Evolutionary conservation across 2,329 filamentous ascomycete genomes (phyloP).

Genomic region (Pseudogymnoascus sp.): DNA sequence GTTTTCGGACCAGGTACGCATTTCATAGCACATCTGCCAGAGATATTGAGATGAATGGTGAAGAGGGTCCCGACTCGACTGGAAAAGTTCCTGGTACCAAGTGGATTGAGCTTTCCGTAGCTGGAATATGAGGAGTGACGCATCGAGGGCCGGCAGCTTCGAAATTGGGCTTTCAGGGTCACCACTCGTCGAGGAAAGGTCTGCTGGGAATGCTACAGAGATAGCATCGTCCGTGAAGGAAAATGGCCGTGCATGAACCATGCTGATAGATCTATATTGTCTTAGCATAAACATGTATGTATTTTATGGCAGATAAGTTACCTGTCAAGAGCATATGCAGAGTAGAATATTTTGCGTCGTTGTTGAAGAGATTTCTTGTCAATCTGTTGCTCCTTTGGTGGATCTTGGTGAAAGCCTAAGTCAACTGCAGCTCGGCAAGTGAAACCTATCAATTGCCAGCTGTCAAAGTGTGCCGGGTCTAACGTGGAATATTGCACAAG

Average conservation of each 20-base stretch:
- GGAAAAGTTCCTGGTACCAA: slow-evolving; percentile 85
- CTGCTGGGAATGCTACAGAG: slow-evolving; percentile 67
- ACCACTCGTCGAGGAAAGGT: slow-evolving; percentile 21
- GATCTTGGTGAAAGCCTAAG: slow-evolving; percentile 87
- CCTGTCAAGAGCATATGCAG: slow-evolving; percentile 83
- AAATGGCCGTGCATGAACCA: slow-evolving; percentile 79
- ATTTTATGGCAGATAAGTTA: slow-evolving; percentile 32
- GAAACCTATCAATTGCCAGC: slow-evolving; percentile 88
- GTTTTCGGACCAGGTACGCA: slow-evolving; percentile 74
- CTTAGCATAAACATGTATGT: slow-evolving; percentile 13
- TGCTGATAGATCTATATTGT: slow-evolving; percentile 63
- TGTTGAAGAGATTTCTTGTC: slow-evolving; percentile 66
- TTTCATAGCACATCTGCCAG: slow-evolving; percentile 67
- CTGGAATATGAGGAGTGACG: slow-evolving; percentile 70
- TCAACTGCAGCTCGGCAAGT: slow-evolving; percentile 83
- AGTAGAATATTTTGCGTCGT: slow-evolving; percentile 79
- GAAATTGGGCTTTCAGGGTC: slow-evolving; percentile 19
- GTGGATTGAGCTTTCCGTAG: slow-evolving; percentile 78
- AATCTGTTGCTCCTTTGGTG: slow-evolving; percentile 59
- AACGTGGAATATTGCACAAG: slow-evolving; percentile 85
- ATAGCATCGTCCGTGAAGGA: slow-evolving; percentile 88
- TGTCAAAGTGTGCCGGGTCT: slow-evolving; percentile 85
- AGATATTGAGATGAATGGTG: slow-evolving; percentile 62
- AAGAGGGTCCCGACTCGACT: slow-evolving; percentile 62
- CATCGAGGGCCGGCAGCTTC: slow-evolving; percentile 43